Evolutionary conservation across 257 asterid genomes (phyloP).

Genomic region (Solanum rostratum): DNA sequence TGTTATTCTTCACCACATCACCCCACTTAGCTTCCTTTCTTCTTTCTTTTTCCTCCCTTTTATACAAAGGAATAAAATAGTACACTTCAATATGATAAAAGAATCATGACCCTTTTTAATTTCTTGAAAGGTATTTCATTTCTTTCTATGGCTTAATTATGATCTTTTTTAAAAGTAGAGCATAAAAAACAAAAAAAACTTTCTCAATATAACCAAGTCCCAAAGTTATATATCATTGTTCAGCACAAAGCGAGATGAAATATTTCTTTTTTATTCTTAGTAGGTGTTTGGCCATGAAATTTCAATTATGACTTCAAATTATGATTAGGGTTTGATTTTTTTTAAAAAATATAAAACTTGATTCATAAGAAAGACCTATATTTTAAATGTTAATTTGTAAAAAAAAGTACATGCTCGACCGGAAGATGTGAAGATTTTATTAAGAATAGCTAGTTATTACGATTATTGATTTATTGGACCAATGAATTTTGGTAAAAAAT

Average conservation of each 20-base stretch:
- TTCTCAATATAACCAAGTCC: not conserved
- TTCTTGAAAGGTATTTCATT: not conserved
- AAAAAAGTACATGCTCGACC: not conserved
- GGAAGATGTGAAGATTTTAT: not conserved
- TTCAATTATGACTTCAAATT: too few species aligned
- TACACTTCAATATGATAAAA: not conserved
- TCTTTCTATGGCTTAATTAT: not conserved
- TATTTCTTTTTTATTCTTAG: too few species aligned
- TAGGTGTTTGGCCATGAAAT: too few species aligned
- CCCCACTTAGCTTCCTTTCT: constrained; percentile 4
- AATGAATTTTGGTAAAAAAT: not conserved
- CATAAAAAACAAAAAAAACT: not conserved
- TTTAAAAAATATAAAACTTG: too few species aligned
- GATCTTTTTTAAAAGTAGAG: not conserved
- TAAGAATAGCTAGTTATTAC: not conserved
- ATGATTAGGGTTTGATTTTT: too few species aligned
- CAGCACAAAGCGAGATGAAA: not conserved
- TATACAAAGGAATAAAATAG: not conserved
- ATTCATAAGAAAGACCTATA: not conserved
- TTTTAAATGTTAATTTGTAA: not conserved
- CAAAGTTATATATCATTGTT: not conserved
- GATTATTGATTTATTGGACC: not conserved
- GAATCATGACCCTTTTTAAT: not conserved
- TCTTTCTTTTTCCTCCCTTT: not conserved
- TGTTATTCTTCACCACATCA: constrained; percentile 18